Percentiles rank a stretch among this genome's conserved stretches.
These are phyloP conservation scores for Ophiostoma triangulosporum DNA, from an alignment of 2,329 filamentous ascomycete genomes.

Conservation along the genomic window DNA sequence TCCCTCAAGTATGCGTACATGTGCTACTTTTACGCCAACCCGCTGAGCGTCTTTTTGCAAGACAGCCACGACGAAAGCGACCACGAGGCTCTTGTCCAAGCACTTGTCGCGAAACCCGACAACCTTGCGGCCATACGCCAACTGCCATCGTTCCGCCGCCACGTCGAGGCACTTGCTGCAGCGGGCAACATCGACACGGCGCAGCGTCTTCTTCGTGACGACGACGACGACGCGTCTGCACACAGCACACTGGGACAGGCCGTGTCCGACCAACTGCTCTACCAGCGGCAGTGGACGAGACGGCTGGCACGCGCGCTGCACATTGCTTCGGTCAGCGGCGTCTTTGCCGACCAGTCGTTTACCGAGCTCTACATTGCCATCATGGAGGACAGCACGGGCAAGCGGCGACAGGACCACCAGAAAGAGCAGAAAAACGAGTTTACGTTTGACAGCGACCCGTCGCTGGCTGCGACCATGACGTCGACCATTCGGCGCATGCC, in stretches of 20 bases:
- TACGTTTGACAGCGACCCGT: conserved; percentile 26
- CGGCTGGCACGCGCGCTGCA: conserved; percentile 36
- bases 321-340: conserved; percentile 27
- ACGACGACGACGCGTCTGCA: background rate
- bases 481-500: conserved; percentile 46
- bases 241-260: background rate
- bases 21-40: conserved; percentile 74
- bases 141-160: conserved; percentile 52
- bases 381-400: conserved; percentile 20
- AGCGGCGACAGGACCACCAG: conserved; percentile 6
- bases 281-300: conserved; percentile 20
- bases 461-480: conserved; percentile 31
- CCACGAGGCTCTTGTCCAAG: conserved; percentile 7
- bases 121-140: conserved; percentile 56
- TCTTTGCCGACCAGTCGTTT: conserved; percentile 24
- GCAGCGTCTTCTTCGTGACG: conserved; percentile 34
- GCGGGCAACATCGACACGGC: conserved; percentile 28
- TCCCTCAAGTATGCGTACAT: conserved; percentile 72
- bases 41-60: conserved; percentile 50
- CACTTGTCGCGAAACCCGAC: conserved; percentile 29
- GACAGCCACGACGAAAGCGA: conserved; percentile 14
- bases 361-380: conserved; percentile 47
- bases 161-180: conserved; percentile 35
- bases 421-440: conserved; percentile 8
- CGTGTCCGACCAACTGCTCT: conserved; percentile 30